Evolutionary conservation across 164 flowering plant genomes (phyloP).

Genomic region (Cinnamomum micranthum): DNA sequence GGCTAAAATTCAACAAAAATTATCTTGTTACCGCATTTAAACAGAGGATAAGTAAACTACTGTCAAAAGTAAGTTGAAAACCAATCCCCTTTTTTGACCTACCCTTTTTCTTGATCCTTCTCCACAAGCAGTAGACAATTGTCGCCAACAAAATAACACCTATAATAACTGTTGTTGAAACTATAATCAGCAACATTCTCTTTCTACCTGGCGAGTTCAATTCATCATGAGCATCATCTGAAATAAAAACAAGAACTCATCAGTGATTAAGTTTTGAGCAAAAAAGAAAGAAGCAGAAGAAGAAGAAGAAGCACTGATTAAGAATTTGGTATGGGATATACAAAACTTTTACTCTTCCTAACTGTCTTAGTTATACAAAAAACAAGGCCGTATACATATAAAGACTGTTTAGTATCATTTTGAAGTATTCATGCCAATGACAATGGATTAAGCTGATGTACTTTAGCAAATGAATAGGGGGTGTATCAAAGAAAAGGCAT

Average conservation of each 20-base stretch:
- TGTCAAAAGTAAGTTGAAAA: neutral
- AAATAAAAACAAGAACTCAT: no score
- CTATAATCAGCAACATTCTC: neutral
- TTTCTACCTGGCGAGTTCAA: neutral
- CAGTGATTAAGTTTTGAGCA: neutral
- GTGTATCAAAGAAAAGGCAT: no score
- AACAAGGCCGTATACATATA: no score
- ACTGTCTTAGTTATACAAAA: no score
- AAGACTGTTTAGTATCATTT: no score
- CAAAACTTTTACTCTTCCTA: neutral
- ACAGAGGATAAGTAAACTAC: neutral
- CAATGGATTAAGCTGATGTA: neutral
- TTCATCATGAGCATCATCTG: no score
- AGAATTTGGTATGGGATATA: neutral
- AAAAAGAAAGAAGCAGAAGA: neutral
- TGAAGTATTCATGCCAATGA: neutral
- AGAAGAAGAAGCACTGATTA: neutral
- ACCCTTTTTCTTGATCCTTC: neutral
- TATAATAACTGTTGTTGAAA: neutral
- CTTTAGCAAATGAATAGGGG: no score
- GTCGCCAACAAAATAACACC: neutral
- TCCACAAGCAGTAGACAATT: neutral
- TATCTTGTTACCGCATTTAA: neutral
- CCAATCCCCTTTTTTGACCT: neutral
- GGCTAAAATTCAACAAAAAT: neutral